A percentile compares a stretch with the other conserved stretches of the same genome.
Evolutionary conservation across 106 monocot genomes (phyloP).

Genomic region (Hemerocallis citrina): DNA sequence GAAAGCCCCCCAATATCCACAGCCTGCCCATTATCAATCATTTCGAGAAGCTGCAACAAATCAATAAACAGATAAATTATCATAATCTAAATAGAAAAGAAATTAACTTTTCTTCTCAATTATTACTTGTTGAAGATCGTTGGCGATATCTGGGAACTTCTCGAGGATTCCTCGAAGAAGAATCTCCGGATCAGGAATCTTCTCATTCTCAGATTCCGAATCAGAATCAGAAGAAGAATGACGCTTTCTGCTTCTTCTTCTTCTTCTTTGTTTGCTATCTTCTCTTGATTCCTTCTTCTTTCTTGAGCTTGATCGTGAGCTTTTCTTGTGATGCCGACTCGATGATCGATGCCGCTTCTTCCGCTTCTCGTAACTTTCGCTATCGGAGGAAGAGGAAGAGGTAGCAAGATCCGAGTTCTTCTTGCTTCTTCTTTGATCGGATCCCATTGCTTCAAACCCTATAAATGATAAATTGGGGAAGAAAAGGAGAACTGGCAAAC

Average conservation of each 20-base stretch:
- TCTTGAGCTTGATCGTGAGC: background rate
- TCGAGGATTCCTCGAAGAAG: background rate
- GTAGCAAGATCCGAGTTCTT: too few species aligned
- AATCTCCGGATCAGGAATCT: background rate
- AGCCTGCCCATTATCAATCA: constrained; percentile 87
- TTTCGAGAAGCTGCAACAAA: constrained; percentile 70
- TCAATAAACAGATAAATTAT: background rate
- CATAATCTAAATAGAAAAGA: background rate
- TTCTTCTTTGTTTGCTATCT: background rate
- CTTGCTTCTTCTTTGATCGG: too few species aligned
- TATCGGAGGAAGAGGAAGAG: background rate
- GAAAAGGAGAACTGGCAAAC: too few species aligned
- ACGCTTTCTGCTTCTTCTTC: constrained; percentile 3
- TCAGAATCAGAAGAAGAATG: background rate
- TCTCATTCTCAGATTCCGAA: background rate
- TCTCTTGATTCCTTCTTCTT: background rate
- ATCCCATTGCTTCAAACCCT: too few species aligned
- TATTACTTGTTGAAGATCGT: background rate
- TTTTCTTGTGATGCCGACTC: constrained; percentile 1
- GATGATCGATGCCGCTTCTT: background rate
- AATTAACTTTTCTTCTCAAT: background rate
- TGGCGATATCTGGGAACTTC: background rate
- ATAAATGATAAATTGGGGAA: too few species aligned
- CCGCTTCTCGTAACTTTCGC: background rate
- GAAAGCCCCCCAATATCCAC: constrained; percentile 75